These are phyloP conservation scores for Sesbania bispinosa DNA, from an alignment of 306 rosid species.

Conservation along the genomic window DNA sequence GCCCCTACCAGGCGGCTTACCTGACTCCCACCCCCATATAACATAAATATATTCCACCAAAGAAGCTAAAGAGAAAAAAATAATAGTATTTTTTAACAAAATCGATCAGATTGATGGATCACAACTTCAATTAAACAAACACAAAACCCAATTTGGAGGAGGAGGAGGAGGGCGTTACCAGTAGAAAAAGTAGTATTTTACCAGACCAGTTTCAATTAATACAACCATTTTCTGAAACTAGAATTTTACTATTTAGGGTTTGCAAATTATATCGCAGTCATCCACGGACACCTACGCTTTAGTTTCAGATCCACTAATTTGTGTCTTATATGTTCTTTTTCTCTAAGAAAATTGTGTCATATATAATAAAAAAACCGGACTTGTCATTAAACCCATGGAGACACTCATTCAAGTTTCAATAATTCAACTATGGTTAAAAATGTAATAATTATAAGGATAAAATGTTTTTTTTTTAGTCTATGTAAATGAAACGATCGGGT, in stretches of 20 bases:
- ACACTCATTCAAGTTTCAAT: too few relatives aligned
- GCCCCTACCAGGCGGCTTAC: too few relatives aligned
- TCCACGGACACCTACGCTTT: not conserved
- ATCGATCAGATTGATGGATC: not conserved
- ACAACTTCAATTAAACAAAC: not conserved
- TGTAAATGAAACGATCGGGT: too few relatives aligned
- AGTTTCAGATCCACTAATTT: not conserved
- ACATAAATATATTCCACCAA: not conserved
- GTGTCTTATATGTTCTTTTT: not conserved
- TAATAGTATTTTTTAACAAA: not conserved
- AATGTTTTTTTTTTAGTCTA: too few relatives aligned
- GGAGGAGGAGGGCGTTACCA: too few relatives aligned
- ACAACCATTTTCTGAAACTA: not conserved
- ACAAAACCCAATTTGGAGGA: not conserved
- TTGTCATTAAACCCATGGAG: too few relatives aligned
- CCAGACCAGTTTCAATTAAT: not conserved
- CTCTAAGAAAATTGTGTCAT: not conserved
- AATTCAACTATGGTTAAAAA: too few relatives aligned
- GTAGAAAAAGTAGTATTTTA: not conserved
- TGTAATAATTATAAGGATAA: too few relatives aligned
- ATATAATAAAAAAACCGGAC: too few relatives aligned
- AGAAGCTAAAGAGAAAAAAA: not conserved
- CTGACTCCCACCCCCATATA: too few relatives aligned
- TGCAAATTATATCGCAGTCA: not conserved
- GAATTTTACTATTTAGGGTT: constrained; percentile 1